These are phyloP conservation scores for Achlya hypogyna DNA, from an alignment of 352 stramenopile species.

Conservation along the genomic window DNA sequence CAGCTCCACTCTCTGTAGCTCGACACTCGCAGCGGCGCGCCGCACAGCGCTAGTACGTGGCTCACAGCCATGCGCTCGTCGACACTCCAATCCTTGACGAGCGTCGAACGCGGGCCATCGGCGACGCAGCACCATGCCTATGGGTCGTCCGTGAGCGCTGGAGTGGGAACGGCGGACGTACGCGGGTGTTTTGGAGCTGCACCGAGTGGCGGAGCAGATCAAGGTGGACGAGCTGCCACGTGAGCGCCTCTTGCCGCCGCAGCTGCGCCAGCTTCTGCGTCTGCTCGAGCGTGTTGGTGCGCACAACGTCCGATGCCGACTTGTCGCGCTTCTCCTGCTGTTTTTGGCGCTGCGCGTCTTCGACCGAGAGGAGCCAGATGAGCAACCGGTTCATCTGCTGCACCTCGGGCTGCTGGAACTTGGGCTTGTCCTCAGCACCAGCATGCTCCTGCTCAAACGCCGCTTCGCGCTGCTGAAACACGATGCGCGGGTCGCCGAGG, in stretches of 20 bases:
- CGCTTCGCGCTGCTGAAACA: slow-evolving; percentile 53
- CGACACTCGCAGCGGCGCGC: slow-evolving; percentile 61
- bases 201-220: slow-evolving; percentile 67
- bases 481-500: slow-evolving; percentile 55
- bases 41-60: slow-evolving; percentile 65
- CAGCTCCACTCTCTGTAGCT: slow-evolving; percentile 24
- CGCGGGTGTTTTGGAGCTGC: slow-evolving; percentile 52
- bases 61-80: slow-evolving; percentile 74
- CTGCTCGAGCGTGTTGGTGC: slow-evolving; percentile 60
- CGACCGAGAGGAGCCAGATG: slow-evolving; percentile 74
- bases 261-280: slow-evolving; percentile 47
- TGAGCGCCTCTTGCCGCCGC: slow-evolving; percentile 72
- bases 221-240: slow-evolving; percentile 73
- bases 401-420: slow-evolving; percentile 81
- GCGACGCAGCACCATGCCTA: slow-evolving; percentile 39
- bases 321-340: slow-evolving; percentile 79
- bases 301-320: slow-evolving; percentile 52
- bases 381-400: slow-evolving; percentile 85
- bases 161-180: slow-evolving; percentile 17
- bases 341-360: slow-evolving; percentile 77
- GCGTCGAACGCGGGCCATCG: slow-evolving; percentile 52
- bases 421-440: slow-evolving; percentile 23
- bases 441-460: not conserved
- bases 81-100: slow-evolving; percentile 71
- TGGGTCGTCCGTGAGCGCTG: not conserved